Evolutionary conservation across 202 grass and related monocot species (phyloP).

Genomic region (Panicum hallii): DNA sequence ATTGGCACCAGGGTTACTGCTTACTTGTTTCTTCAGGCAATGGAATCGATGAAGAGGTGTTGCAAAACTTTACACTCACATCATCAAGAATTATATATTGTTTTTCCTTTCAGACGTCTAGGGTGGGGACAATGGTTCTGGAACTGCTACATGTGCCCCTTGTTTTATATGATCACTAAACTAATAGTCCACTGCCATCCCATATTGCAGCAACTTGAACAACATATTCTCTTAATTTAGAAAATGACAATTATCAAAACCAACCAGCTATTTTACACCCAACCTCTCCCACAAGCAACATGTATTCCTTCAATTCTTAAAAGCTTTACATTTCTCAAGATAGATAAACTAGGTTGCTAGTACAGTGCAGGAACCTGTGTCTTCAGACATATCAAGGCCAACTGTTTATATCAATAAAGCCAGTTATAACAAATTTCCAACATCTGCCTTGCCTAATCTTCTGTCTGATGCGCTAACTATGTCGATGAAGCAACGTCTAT

Average conservation of each 20-base stretch:
- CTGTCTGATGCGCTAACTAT: constrained; percentile 29
- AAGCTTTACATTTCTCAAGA: constrained; percentile 37
- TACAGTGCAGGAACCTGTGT: neutral
- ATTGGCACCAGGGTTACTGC: constrained; percentile 15
- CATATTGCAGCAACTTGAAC: constrained; percentile 14
- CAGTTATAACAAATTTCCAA: constrained; percentile 13
- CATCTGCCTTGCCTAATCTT: constrained; percentile 7
- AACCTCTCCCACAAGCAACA: constrained; percentile 20
- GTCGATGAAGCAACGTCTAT: constrained; percentile 53
- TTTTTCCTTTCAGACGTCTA: constrained; percentile 21
- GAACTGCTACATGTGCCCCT: constrained; percentile 36
- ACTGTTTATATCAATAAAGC: neutral
- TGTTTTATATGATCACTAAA: constrained; percentile 24
- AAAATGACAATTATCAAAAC: constrained; percentile 9
- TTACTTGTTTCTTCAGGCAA: constrained; percentile 47
- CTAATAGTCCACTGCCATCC: constrained; percentile 33
- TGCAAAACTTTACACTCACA: constrained; percentile 10
- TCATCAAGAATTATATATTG: neutral
- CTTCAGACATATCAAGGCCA: constrained; percentile 29
- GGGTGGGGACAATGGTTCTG: constrained; percentile 37
- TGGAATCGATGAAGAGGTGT: neutral
- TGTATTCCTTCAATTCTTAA: constrained; percentile 10
- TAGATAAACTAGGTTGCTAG: constrained; percentile 29
- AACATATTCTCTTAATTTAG: constrained; percentile 27
- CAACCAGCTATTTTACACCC: constrained; percentile 3